Conservation (phyloP, 2,329 filamentous ascomycete genomes). For the Thelonectria rubi region DNA sequence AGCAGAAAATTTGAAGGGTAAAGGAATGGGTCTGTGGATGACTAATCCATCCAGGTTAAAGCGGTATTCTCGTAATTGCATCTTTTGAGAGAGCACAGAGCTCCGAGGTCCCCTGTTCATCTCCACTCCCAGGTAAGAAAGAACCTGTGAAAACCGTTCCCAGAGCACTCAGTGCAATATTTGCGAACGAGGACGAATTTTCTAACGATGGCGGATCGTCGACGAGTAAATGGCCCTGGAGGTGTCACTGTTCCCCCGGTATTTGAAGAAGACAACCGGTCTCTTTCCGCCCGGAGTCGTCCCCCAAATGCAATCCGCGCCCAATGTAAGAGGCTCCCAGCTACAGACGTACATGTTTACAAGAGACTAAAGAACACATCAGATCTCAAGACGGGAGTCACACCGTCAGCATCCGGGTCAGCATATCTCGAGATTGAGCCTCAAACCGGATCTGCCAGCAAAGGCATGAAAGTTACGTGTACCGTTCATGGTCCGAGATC, state of each 20-base stretch:
- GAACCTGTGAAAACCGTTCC: constrained; percentile 32
- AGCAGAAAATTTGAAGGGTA: constrained; percentile 35
- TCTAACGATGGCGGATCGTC: constrained; percentile 77
- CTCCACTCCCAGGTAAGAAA: constrained; percentile 13
- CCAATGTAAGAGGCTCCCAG: constrained; percentile 72
- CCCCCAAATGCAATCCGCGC: constrained; percentile 78
- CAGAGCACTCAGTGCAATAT: constrained; percentile 8
- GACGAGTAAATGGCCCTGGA: constrained; percentile 87
- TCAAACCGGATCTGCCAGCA: constrained; percentile 57
- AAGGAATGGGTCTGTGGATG: constrained; percentile 30
- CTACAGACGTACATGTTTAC: constrained; percentile 8
- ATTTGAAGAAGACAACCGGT: constrained; percentile 63
- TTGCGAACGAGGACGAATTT: constrained; percentile 10
- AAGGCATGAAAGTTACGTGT: constrained; percentile 89
- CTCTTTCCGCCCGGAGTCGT: constrained; percentile 62
- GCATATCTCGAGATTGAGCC: constrained; percentile 79
- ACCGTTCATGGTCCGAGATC: constrained; percentile 94
- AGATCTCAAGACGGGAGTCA: constrained; percentile 92
- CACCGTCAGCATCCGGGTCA: constrained; percentile 92
- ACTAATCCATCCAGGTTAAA: constrained; percentile 31
- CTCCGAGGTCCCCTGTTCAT: not conserved
- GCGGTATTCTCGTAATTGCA: constrained; percentile 22
- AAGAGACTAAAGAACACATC: constrained; percentile 29
- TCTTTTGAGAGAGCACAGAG: not conserved
- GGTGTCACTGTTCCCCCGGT: constrained; percentile 79